A percentile compares a stretch with the other conserved stretches of the same genome.
These are phyloP conservation scores for Trichoderma arundinaceum DNA, from an alignment of 2,329 filamentous ascomycete genomes.

Conservation along the genomic window DNA sequence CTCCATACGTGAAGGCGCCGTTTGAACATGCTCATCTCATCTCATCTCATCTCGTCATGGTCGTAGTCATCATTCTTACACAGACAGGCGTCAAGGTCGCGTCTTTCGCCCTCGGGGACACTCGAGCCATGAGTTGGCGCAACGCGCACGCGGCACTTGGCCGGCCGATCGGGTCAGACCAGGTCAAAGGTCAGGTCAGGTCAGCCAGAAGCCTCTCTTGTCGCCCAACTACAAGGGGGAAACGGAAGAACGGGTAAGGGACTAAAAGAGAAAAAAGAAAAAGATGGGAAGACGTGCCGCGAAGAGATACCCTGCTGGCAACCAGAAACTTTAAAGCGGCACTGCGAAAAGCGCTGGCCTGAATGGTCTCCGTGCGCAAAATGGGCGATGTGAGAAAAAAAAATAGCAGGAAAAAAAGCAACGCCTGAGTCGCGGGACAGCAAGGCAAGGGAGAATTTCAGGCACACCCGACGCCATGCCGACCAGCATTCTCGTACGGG, in stretches of 20 bases:
- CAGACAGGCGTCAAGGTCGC: neutral
- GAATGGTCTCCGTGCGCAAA: conserved; percentile 25
- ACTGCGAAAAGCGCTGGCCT: conserved; percentile 17
- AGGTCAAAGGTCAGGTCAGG: neutral
- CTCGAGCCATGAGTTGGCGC: neutral
- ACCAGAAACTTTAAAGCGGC: conserved; percentile 16
- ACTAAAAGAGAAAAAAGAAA: neutral
- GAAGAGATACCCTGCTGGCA: too few species aligned
- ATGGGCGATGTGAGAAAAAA: neutral
- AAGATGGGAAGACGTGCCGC: neutral
- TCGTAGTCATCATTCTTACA: neutral
- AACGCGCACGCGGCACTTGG: neutral
- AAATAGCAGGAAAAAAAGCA: neutral
- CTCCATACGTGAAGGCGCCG: neutral
- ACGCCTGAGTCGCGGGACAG: conserved; percentile 27
- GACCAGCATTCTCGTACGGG: conserved; percentile 5
- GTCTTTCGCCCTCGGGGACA: neutral
- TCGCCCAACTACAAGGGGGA: neutral
- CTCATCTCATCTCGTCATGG: neutral
- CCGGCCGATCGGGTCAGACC: neutral
- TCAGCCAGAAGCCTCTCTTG: neutral
- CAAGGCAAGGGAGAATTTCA: conserved; percentile 28
- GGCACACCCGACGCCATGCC: conserved; percentile 31
- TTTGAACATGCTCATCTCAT: neutral
- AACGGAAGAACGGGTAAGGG: neutral